phyloP scores from a whole-genome alignment of 2,329 filamentous ascomycete species.

The Diatrype stigma region DNA sequence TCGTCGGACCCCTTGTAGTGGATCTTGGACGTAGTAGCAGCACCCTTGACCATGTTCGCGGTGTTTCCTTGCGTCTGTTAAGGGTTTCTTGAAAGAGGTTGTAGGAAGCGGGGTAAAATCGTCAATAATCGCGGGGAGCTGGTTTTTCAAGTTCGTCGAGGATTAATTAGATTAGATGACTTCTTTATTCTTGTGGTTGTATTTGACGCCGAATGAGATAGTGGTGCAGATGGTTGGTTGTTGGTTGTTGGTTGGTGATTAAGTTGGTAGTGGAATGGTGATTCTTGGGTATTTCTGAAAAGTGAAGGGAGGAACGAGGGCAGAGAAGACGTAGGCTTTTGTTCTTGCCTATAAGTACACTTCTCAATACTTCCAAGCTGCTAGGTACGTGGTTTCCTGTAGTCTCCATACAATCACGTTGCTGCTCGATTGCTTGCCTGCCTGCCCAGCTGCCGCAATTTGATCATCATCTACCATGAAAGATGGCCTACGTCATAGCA shows the following conservation, averaged over 20 bases:
- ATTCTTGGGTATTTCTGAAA: not conserved
- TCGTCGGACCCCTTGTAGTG: conserved; percentile 72
- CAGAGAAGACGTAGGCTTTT: not conserved
- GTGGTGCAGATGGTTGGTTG: not conserved
- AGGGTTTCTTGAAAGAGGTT: not conserved
- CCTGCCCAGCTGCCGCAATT: not conserved
- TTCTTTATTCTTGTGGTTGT: not conserved
- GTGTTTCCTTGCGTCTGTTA: conserved; percentile 6
- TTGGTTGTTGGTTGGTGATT: not conserved
- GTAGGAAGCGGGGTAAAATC: not conserved
- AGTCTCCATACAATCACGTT: not conserved
- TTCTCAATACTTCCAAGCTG: not conserved
- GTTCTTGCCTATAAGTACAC: not conserved
- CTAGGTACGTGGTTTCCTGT: not conserved
- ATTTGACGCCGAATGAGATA: not conserved
- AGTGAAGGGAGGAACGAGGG: not conserved
- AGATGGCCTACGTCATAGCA: not conserved
- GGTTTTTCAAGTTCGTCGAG: not conserved
- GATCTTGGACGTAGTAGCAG: conserved; percentile 68
- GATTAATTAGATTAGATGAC: not conserved
- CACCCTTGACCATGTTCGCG: conserved; percentile 65
- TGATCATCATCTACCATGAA: not conserved
- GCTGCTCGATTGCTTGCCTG: not conserved
- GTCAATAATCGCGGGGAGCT: not conserved
- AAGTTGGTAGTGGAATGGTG: not conserved